Evolutionary conservation across 1,139 yeast genomes (phyloP), one percentile per base, ranked within the genome.

Genomic region (Kazachstania sp.): DNA sequence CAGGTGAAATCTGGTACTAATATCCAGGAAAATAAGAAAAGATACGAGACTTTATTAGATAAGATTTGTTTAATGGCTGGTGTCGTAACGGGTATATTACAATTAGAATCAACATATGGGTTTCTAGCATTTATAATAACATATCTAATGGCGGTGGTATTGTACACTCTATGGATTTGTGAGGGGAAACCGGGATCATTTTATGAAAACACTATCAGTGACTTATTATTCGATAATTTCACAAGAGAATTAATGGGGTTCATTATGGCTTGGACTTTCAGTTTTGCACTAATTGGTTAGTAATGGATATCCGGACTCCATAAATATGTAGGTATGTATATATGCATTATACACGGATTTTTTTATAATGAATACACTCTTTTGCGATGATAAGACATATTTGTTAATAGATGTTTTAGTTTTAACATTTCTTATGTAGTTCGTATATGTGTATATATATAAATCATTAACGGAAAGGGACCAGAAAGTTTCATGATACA

Each of bases 201-300:
- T 64, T 85, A 75, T 59, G 65, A 69, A 30, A 70, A 64, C 37
- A 85, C 88, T 0, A n/a, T 75, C 2, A 71, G 70, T 39, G 83
- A 79, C 48, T 66, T 86, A 0, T 74, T 81, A 51, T 46, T 81
- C 3, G 78, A 73, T 41, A 79, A 83, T 15, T 52, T 84, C 5
- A 68, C 77, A 16, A 69, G 81, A 37, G 81, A 81, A 49, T 59
- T 83, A 15, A 78, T 90, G 2, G 86, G 92, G 16, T 86, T 71
- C 59, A 71, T 84, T 28, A 82, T 86, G 82, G 79, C 84, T 72
- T 86, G 95, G 95, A 84, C 95, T 54, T 71, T 86, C 60, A 77
- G 83, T 41, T 82, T 78, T 66, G 94, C 92, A 0, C 67, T 86
- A 55, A 71, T 73, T 9, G 73, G 71, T 43, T 72, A 68, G 20